Percentiles rank a stretch among this genome's conserved stretches.
Conservation (phyloP, 2,329 filamentous ascomycete species). For the Zopfia rhizophila region DNA sequence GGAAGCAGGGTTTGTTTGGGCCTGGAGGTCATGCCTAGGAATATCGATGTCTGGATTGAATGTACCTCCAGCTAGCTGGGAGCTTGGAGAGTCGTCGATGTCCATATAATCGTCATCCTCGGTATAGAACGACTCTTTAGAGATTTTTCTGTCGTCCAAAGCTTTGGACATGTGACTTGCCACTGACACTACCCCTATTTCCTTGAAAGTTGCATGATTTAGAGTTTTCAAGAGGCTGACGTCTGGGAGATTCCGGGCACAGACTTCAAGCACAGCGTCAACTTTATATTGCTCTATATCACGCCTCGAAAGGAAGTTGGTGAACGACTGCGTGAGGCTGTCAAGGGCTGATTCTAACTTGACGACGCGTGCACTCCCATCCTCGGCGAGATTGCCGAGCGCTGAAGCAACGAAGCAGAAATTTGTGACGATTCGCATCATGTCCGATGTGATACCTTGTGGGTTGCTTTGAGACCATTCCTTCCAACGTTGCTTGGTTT, state of each 20-base stretch:
- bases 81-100: slow-evolving; percentile 72
- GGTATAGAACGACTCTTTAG: slow-evolving; percentile 44
- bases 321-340: slow-evolving; percentile 40
- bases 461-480: slow-evolving; percentile 53
- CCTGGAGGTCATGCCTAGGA: slow-evolving; percentile 58
- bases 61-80: slow-evolving; percentile 63
- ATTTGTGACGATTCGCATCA: slow-evolving; percentile 61
- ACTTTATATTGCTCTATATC: slow-evolving; percentile 56
- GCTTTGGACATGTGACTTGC: slow-evolving; percentile 42
- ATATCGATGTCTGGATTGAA: slow-evolving; percentile 49
- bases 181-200: slow-evolving; percentile 47
- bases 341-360: slow-evolving; percentile 34
- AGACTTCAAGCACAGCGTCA: slow-evolving; percentile 53
- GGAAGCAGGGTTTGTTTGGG: slow-evolving; percentile 36
- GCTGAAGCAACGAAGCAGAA: slow-evolving; percentile 58
- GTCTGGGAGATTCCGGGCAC: slow-evolving; percentile 45
- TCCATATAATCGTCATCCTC: slow-evolving; percentile 69
- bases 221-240: slow-evolving; percentile 30
- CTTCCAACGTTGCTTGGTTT: slow-evolving; percentile 57
- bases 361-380: slow-evolving; percentile 34
- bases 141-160: slow-evolving; percentile 37
- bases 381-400: slow-evolving; percentile 28
- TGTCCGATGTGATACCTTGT: slow-evolving; percentile 60
- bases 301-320: slow-evolving; percentile 45
- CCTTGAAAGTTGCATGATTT: slow-evolving; percentile 28